Base-by-base conservation (phyloP, 768 basidiomycete species). In the Candolleomyces efflorescens region DNA sequence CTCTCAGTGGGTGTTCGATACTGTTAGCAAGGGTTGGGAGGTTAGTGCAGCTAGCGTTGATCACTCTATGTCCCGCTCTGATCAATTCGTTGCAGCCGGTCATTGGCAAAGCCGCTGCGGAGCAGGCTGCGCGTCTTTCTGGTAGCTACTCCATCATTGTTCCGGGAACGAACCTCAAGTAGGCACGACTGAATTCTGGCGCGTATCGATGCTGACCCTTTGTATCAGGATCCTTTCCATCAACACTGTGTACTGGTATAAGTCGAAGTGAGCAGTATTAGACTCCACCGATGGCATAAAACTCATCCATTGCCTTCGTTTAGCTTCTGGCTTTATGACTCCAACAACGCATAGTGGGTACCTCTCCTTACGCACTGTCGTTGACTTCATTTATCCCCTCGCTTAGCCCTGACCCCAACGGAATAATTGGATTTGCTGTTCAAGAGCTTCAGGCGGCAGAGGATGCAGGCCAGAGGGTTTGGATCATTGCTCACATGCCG, bases 231-330 rank as follows among this genome's bases (percentile, higher is more conserved):
- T 86, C 39, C 78, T 86, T 37, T 84, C 84, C 0, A 59, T 86
- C 58, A 86, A 85, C 59, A 81, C 81, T 7, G 75, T 80, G 6
- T 86, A 82, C 59, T 84, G 83, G 82, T 85, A 85, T 64, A 82
- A 79, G 61, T 71, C 73, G 63, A 84, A 83, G 83, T 82, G 60
- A 59, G 74, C 56, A 32, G 11, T 47, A 18, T 27, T 26, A 46
- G 4, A 39, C 45, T 12, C 3, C 27, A 36, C 24, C 13, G 13
- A 17, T 22, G 3, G 32, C 5, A 15, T 10, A n/a, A 11, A 41
- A n/a, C n/a, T n/a, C n/a, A n/a, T n/a, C 55, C 56, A 56, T 23
- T 54, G 41, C 38, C 5, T 24, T 38, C 12, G 13, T 26, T 36
- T 27, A 83, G 83, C 68, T 82, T 83, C 63, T 86, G 82, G 80